Base-by-base conservation (phyloP, 2,329 filamentous ascomycete species). In the Fusarium illudens region DNA sequence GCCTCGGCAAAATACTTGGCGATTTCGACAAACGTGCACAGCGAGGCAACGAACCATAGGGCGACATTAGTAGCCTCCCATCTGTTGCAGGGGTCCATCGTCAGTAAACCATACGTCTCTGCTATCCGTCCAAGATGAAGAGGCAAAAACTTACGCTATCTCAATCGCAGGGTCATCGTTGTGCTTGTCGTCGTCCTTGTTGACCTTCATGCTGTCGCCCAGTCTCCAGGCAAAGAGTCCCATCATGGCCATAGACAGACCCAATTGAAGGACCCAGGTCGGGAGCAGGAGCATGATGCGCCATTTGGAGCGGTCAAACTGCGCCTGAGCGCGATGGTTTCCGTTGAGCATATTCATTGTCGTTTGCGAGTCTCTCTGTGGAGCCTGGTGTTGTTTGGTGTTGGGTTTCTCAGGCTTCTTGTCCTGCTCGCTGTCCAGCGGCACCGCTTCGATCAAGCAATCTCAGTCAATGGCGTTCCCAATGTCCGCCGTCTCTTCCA, bases 151-250 rank as follows among this genome's bases (percentile, higher is more conserved):
- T 77, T 80, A 87, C 85, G 83, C 83, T 66, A 86, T 75, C 75
- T 85, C 82, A 11, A 87, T 79, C 11, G 76, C 74, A 0, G 84
- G 81, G 6, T 79, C 64, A n/a, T 78, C 69, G 25, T 80, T 81
- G 30, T 75, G 76, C 25, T 77, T 74, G 29, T 81, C 70, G 33
- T 80, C 71, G 4, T 82, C 80, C n/a, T 81, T 73, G 67, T 80
- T 83, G 10, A 79, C 76, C 19, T 77, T 77, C 27, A 83, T 70
- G 0, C 84, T 85, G 46, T 81, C 78, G 27, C 82, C 83, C 8
- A 89, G 78, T 12, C 85, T 81, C 75, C 83, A 86, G 27, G 84
- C 79, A 67, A 87, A 88, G 8, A 88, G 75, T 13, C 82, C 85
- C 72, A 86, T 80, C 60, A 86, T 75, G 36, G 79, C 72, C 51